Base-by-base conservation (phyloP, 1,284 basidiomycete species). In the Grifola frondosa region DNA sequence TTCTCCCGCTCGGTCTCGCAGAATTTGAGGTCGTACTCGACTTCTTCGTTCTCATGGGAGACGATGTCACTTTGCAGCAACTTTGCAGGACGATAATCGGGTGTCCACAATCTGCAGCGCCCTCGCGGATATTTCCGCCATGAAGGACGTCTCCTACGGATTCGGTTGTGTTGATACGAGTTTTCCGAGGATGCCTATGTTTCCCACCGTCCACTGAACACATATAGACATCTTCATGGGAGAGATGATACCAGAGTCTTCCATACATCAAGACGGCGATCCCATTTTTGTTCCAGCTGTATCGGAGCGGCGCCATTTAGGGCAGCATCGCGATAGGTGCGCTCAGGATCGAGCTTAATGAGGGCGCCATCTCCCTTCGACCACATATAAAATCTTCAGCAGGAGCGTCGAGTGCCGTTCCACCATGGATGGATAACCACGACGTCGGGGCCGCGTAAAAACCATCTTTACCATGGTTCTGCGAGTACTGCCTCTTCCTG, bases 121-220 rank as follows among this genome's bases (percentile, higher is more conserved):
- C 11, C 82, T 81, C 53, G 26, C 35, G 12, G 34, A 56, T 3
- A 51, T 80, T 5, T 49, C 73, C 1, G 19, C 47, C 9, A 38
- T 47, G 10, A 54, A 61, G 9, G 44, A 52, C 6, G 60, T 66
- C 0, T 73, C 74, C 1, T 45, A 58, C 4, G 80, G 80, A 5
- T 69, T 81, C 36, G 80, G 77, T 6, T 81, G 78, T 37, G 70
- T 81, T 3, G 77, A 81, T 48, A 63, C 59, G 11, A 67, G 68
- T 9, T 82, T 80, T 48, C 75, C 75, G 1, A 80, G 78, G 0
- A 80, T 81, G 75, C 78, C 78, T 0, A 81, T 79, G 0, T 81
- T 81, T 52, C 79, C 79, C 0, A 66, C 80, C 37, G 41, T 82
- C 33, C 74, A 79, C 42, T 67, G 71, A 17, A 73, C 62, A 0